Evolutionary conservation across 805 yeast genomes (phyloP).

Genomic region (Lipomyces oligophaga): DNA sequence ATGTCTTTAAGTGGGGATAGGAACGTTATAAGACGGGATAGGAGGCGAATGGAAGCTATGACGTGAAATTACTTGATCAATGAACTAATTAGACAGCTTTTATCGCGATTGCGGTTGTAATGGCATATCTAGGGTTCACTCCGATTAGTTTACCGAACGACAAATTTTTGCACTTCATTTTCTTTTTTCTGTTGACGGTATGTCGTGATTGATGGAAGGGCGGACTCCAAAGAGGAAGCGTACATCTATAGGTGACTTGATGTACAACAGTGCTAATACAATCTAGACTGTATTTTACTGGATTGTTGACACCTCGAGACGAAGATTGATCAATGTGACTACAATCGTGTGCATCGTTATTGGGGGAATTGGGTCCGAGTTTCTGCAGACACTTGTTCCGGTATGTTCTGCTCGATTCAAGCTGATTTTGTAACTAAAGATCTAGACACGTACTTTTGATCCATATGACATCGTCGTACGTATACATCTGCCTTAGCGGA

Average conservation of each 20-base stretch:
- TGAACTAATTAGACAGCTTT: constrained; percentile 28
- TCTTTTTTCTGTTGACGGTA: constrained; percentile 39
- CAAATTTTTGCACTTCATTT: constrained; percentile 39
- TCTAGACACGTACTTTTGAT: constrained; percentile 39
- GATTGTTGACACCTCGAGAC: constrained; percentile 41
- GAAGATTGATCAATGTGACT: constrained; percentile 38
- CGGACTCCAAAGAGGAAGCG: no score
- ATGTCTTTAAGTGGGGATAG: background rate
- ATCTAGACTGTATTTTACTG: constrained; percentile 42
- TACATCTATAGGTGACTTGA: background rate
- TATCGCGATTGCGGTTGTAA: constrained; percentile 22
- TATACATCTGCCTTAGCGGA: background rate
- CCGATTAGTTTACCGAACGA: constrained; percentile 41
- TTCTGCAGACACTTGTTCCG: constrained; percentile 37
- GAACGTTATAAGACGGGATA: background rate
- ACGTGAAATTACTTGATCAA: background rate
- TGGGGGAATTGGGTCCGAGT: constrained; percentile 43
- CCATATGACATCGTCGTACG: constrained; percentile 38
- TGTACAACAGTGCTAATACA: background rate
- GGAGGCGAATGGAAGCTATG: background rate
- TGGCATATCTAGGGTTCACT: constrained; percentile 36
- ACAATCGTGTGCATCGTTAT: constrained; percentile 35
- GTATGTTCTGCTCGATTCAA: constrained; percentile 18
- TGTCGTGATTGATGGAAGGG: background rate
- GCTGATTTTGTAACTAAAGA: background rate